phyloP scores from a whole-genome alignment of 768 basidiomycete species.

The Dendrothele bispora region DNA sequence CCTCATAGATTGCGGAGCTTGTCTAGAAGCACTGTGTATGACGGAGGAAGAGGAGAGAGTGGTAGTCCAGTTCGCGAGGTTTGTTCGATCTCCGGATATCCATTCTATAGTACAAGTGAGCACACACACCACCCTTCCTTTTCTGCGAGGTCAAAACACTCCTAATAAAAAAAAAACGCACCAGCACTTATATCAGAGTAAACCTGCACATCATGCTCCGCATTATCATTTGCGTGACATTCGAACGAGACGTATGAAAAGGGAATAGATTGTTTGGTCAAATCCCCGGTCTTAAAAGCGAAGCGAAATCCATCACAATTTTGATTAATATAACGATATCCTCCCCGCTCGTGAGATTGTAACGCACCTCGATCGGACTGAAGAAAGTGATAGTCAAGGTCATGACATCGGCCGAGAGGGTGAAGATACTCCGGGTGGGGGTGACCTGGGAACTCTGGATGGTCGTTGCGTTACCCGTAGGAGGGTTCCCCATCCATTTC shows the following conservation, averaged over 20 bases:
- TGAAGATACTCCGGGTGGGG: slow-evolving; percentile 33
- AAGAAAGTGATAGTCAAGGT: slow-evolving; percentile 51
- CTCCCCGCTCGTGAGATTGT: too few relatives aligned
- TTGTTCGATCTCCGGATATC: slow-evolving; percentile 2
- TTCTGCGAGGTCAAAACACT: too few relatives aligned
- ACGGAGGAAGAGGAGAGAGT: slow-evolving; percentile 1
- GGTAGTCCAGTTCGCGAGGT: slow-evolving; percentile 9
- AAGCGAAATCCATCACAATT: not conserved
- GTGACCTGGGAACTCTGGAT: slow-evolving; percentile 11
- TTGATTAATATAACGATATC: too few relatives aligned
- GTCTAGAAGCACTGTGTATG: slow-evolving; percentile 7
- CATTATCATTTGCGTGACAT: slow-evolving; percentile 20
- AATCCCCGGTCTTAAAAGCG: slow-evolving; percentile 10
- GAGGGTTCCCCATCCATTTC: slow-evolving; percentile 7
- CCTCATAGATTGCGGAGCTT: slow-evolving; percentile 6
- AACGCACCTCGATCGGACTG: slow-evolving; percentile 29
- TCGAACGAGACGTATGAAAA: slow-evolving; percentile 28
- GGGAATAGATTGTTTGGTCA: slow-evolving; percentile 28
- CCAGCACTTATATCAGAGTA: slow-evolving; percentile 29
- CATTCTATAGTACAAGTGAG: slow-evolving; percentile 5
- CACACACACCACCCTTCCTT: too few relatives aligned
- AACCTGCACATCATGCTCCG: slow-evolving; percentile 23
- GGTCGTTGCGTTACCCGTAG: not conserved
- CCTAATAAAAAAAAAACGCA: slow-evolving; percentile 11
- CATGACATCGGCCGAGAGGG: slow-evolving; percentile 49